phyloP scores from a whole-genome alignment of 2,329 filamentous ascomycete genomes.

The Hypocreales sp. region DNA sequence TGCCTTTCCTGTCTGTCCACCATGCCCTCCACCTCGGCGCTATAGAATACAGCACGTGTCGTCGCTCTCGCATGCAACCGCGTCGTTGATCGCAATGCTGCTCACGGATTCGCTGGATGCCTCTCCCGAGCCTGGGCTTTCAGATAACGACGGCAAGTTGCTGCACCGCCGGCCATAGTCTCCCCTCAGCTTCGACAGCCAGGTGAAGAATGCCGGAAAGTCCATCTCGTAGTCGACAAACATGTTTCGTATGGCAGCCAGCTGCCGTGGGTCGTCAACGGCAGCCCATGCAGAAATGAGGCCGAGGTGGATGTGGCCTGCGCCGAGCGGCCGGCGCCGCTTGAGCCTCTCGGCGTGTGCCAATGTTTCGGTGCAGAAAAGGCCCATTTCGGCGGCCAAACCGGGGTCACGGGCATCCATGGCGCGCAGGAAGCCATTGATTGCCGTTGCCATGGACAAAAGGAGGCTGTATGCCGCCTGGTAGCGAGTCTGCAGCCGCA shows the following conservation, averaged over 20 bases:
- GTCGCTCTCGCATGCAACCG: neutral
- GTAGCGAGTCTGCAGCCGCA: slow-evolving; percentile 3
- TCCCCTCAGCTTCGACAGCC: neutral
- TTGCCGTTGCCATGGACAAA: slow-evolving; percentile 7
- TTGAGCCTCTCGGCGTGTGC: slow-evolving; percentile 7
- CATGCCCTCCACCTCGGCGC: neutral
- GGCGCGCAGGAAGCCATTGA: slow-evolving; percentile 10
- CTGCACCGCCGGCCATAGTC: neutral
- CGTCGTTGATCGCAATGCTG: neutral
- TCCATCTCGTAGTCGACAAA: slow-evolving; percentile 9
- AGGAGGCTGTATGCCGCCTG: slow-evolving; percentile 7
- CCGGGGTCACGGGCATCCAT: slow-evolving; percentile 5
- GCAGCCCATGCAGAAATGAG: slow-evolving; percentile 11
- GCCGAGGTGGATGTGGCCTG: slow-evolving; percentile 11
- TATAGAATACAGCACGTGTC: neutral
- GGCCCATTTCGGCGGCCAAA: slow-evolving; percentile 6
- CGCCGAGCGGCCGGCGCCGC: slow-evolving; percentile 11
- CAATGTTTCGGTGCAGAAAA: slow-evolving; percentile 9
- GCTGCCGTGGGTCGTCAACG: slow-evolving; percentile 11
- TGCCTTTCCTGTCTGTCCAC: no score
- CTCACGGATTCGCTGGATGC: neutral
- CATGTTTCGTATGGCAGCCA: slow-evolving; percentile 2
- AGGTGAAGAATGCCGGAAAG: slow-evolving; percentile 1
- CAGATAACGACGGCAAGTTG: neutral
- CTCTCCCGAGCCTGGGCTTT: no score